Conservation (phyloP, 805 yeast genomes). For the Candida silvatica region DNA sequence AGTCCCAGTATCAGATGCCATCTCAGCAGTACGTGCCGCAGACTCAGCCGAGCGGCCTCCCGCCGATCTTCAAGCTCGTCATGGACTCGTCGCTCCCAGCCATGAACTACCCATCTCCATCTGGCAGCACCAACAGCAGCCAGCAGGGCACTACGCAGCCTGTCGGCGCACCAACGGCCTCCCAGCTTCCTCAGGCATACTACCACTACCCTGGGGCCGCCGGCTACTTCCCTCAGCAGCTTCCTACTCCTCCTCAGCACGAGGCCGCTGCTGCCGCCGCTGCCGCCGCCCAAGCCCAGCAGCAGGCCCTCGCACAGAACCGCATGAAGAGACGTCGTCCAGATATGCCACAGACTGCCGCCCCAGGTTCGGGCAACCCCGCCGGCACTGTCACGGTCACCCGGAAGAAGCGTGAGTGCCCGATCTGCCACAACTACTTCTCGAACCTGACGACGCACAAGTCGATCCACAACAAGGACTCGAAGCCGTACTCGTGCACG, state of each 20-base stretch:
- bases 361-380: no score
- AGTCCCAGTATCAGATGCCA: no score
- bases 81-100: conserved; percentile 18
- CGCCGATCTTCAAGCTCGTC: conserved; percentile 19
- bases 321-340: not conserved
- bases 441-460: conserved; percentile 79
- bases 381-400: conserved; percentile 10
- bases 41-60: no score
- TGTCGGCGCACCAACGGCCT: no score
- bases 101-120: conserved; percentile 8
- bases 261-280: not conserved
- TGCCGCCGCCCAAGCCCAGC: not conserved
- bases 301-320: conserved; percentile 4
- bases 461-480: conserved; percentile 66
- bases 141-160: no score
- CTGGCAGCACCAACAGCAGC: no score
- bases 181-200: no score
- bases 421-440: conserved; percentile 38
- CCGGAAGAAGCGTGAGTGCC: conserved; percentile 30
- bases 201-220: no score
- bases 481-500: conserved; percentile 71
- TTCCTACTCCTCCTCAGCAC: conserved; percentile 1
- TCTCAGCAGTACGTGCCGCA: no score
- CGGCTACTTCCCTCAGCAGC: no score
- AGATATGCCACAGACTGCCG: no score